A percentile compares a stretch with the other conserved stretches of the same genome.
phyloP scores from a whole-genome alignment of 192 early-diverging fungal species.

The Coemansia sp. region DNA sequence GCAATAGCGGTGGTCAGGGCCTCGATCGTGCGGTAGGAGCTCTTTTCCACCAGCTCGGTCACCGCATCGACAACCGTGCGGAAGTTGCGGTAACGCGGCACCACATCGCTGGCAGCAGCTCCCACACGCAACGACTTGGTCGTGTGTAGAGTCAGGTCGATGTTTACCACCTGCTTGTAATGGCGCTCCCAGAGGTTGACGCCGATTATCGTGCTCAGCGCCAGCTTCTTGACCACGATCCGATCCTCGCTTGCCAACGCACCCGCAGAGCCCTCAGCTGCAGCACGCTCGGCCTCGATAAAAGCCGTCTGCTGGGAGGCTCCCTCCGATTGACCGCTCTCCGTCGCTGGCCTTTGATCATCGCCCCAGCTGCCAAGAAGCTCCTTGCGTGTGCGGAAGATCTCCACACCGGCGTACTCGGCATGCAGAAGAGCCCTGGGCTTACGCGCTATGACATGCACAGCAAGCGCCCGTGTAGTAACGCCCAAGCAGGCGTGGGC shows the following conservation, averaged over 20 bases:
- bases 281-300: conserved; percentile 21
- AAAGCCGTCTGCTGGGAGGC: conserved; percentile 3
- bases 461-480: conserved; percentile 56
- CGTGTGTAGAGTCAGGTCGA: conserved; percentile 57
- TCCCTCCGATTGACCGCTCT: conserved; percentile 9
- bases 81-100: conserved; percentile 78
- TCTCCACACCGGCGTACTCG: conserved; percentile 79
- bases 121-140: conserved; percentile 6
- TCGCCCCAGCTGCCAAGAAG: conserved; percentile 34
- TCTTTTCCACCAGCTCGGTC: conserved; percentile 76
- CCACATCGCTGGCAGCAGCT: conserved; percentile 50
- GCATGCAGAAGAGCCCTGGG: conserved; percentile 90
- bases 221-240: conserved; percentile 81
- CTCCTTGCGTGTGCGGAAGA: conserved; percentile 70
- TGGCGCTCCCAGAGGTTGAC: conserved; percentile 95
- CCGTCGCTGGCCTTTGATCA: conserved; percentile 2
- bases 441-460: conserved; percentile 75
- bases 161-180: conserved; percentile 86
- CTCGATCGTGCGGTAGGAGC: conserved; percentile 93
- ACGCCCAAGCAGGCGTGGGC: conserved; percentile 59
- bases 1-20: conserved; percentile 84
- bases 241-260: conserved; percentile 60
- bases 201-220: conserved; percentile 83
- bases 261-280: conserved; percentile 31
- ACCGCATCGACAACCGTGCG: conserved; percentile 84